These are phyloP conservation scores for Aspergillus nidulans DNA, from an alignment of 495 filamentous ascomycete genomes.

Conservation along the genomic window DNA sequence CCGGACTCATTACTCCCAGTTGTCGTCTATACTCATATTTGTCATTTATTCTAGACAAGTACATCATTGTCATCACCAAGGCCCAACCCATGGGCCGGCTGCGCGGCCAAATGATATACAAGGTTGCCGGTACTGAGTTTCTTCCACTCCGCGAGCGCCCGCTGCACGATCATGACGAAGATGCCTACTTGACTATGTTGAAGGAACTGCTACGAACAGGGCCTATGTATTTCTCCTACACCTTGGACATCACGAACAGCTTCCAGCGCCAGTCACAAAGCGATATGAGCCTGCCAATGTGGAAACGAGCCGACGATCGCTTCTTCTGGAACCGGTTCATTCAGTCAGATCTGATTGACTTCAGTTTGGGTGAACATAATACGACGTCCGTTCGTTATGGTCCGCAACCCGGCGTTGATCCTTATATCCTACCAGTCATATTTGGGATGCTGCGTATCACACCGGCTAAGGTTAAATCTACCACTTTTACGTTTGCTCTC, in stretches of 20 bases:
- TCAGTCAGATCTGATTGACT: constrained; percentile 85
- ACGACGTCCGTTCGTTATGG: constrained; percentile 50
- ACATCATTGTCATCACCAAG: constrained; percentile 94
- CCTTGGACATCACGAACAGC: constrained; percentile 87
- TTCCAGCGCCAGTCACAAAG: constrained; percentile 85
- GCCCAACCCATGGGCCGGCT: constrained; percentile 84
- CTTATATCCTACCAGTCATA: constrained; percentile 91
- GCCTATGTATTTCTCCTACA: constrained; percentile 98
- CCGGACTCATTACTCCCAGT: neutral
- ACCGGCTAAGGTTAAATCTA: constrained; percentile 73
- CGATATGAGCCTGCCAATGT: constrained; percentile 67
- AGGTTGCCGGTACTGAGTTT: constrained; percentile 84
- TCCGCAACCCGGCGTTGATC: constrained; percentile 73
- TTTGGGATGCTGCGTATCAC: constrained; percentile 90
- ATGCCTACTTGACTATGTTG: constrained; percentile 77
- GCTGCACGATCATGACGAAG: constrained; percentile 87
- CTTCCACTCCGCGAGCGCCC: constrained; percentile 89
- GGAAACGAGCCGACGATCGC: constrained; percentile 89
- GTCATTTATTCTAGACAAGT: constrained; percentile 67
- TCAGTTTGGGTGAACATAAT: constrained; percentile 52
- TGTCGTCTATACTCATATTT: constrained; percentile 1
- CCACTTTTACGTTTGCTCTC: constrained; percentile 75
- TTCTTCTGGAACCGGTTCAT: constrained; percentile 99
- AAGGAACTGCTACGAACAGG: constrained; percentile 72
- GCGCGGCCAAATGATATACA: constrained; percentile 91